Evolutionary conservation across 73 alveolate species (phyloP).

Genomic region (Paramecium tetraurelia): DNA sequence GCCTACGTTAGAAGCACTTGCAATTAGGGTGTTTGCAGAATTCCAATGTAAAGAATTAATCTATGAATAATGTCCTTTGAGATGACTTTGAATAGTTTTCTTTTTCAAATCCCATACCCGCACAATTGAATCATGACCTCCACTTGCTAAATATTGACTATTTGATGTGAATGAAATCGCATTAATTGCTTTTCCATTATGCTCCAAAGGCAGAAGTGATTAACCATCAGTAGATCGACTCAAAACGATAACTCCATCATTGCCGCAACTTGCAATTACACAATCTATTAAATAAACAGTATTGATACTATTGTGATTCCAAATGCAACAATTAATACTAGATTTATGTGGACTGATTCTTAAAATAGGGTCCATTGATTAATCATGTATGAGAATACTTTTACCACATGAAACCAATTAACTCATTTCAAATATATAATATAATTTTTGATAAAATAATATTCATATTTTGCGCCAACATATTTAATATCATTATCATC

Average conservation of each 20-base stretch:
- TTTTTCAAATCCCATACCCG: slow-evolving; percentile 40
- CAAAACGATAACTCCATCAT: neutral
- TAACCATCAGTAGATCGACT: neutral
- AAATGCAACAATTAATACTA: neutral
- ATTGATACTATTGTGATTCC: neutral
- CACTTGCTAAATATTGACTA: slow-evolving; percentile 4
- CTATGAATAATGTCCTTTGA: slow-evolving; percentile 17
- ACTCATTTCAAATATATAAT: neutral
- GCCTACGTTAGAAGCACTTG: slow-evolving; percentile 11
- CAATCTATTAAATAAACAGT: neutral
- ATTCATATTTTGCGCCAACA: neutral
- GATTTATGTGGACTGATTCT: slow-evolving; percentile 13
- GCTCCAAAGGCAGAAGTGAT: neutral
- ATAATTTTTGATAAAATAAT: neutral
- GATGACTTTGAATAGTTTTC: neutral
- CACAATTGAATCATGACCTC: slow-evolving; percentile 31
- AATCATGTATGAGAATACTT: neutral
- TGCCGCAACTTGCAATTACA: neutral
- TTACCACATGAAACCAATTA: slow-evolving; percentile 25
- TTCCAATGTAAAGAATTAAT: slow-evolving; percentile 15
- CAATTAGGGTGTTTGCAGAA: neutral
- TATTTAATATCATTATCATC: no score
- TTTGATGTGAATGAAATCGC: slow-evolving; percentile 17
- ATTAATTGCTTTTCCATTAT: neutral
- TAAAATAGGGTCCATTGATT: neutral